Conservation (phyloP, 225 moss, liverwort and hornwort species). For the Climacium dendroides region DNA sequence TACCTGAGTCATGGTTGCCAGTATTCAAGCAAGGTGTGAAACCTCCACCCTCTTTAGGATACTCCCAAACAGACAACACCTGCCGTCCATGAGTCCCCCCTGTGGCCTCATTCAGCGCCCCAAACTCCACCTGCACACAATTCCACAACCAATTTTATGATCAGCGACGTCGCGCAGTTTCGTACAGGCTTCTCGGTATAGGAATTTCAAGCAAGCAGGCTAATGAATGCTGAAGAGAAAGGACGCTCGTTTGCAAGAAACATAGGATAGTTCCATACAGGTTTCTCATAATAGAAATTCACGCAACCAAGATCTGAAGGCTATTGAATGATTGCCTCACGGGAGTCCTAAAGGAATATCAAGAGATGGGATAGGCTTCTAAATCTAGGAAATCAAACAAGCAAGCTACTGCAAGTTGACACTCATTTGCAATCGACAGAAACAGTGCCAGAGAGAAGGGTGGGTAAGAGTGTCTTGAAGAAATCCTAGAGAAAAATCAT, state of each 20-base stretch:
- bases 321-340: neutral
- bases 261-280: neutral
- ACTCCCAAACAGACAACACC: conserved; percentile 83
- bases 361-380: neutral
- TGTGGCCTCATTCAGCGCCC: conserved; percentile 14
- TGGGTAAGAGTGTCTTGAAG: neutral
- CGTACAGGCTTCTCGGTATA: neutral
- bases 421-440: neutral
- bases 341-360: neutral
- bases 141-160: neutral
- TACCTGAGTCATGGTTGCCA: conserved; percentile 3
- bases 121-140: conserved; percentile 31
- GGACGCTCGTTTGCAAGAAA: neutral
- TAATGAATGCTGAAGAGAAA: neutral
- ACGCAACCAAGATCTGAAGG: neutral
- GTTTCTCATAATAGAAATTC: neutral
- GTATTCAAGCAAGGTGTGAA: conserved; percentile 64
- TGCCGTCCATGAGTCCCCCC: conserved; percentile 47
- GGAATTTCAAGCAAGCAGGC: neutral
- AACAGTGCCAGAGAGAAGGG: neutral
- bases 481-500: neutral
- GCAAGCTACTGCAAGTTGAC: neutral
- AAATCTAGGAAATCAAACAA: neutral
- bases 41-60: conserved; percentile 56
- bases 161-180: neutral